Evolutionary conservation across 2,329 filamentous ascomycete species (phyloP).

Genomic region (Drechslerella dactyloides): DNA sequence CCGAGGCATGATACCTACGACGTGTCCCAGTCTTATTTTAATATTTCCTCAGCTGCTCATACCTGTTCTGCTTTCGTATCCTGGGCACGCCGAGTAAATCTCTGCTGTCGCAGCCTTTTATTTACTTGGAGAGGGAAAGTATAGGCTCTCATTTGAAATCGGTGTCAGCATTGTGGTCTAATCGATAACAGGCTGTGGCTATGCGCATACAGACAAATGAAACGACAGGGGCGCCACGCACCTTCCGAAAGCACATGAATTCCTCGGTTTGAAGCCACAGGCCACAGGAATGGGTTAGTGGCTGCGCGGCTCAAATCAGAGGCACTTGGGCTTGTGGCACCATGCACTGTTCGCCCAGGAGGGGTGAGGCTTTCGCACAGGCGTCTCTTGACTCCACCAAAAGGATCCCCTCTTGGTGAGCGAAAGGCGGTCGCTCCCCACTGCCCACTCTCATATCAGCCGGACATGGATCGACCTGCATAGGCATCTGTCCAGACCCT

Average conservation of each 20-base stretch:
- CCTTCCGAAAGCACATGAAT: constrained; percentile 8
- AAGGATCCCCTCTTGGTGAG: constrained; percentile 46
- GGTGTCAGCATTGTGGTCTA: constrained; percentile 22
- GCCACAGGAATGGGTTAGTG: constrained; percentile 19
- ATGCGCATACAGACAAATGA: constrained; percentile 17
- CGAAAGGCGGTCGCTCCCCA: constrained; percentile 13
- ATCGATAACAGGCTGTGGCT: constrained; percentile 46
- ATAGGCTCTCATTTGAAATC: constrained; percentile 17
- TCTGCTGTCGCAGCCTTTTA: constrained; percentile 11
- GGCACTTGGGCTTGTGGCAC: constrained; percentile 7
- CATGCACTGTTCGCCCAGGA: constrained; percentile 1
- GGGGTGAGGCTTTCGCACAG: constrained; percentile 42
- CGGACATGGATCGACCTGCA: constrained; percentile 27
- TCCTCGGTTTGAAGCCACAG: constrained; percentile 19
- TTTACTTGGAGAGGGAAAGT: constrained; percentile 20
- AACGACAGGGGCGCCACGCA: constrained; percentile 21
- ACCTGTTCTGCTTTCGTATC: constrained; percentile 2
- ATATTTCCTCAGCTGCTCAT: constrained; percentile 27
- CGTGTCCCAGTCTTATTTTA: constrained; percentile 40
- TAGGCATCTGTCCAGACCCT: constrained; percentile 8
- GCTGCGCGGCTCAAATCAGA: constrained; percentile 36
- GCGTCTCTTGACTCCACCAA: constrained; percentile 30
- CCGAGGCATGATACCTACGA: constrained; percentile 25
- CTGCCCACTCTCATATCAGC: constrained; percentile 36
- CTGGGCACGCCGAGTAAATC: constrained; percentile 21